A percentile compares a stretch with the other conserved stretches of the same genome.
Conservation (phyloP, 371 early-diverging fungal species). For the Mucor plumbeus region DNA sequence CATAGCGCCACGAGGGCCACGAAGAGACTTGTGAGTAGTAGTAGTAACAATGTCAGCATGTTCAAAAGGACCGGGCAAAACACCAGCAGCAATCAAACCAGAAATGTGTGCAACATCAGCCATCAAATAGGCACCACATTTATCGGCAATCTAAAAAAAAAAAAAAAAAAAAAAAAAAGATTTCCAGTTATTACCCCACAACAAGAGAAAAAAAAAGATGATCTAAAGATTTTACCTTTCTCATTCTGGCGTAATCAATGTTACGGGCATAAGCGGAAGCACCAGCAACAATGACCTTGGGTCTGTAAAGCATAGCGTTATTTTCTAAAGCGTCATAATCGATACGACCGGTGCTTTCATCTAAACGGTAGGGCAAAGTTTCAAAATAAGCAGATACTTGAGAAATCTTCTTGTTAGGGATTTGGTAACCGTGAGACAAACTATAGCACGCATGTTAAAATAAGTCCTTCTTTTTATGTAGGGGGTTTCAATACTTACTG, state of each 20-base stretch:
- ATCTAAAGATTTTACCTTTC: slow-evolving; percentile 49
- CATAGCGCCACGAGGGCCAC: slow-evolving; percentile 99
- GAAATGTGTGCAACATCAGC: slow-evolving; percentile 99
- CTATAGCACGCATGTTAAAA: slow-evolving; percentile 37
- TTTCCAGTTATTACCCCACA: neutral
- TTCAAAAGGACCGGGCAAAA: slow-evolving; percentile 91
- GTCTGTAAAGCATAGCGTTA: slow-evolving; percentile 89
- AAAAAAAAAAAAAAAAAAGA: too few species aligned
- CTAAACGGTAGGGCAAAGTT: slow-evolving; percentile 95
- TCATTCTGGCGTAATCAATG: slow-evolving; percentile 96
- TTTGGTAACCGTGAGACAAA: slow-evolving; percentile 99
- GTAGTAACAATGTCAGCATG: slow-evolving; percentile 99
- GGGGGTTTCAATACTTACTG: slow-evolving; percentile 76
- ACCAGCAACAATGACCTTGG: slow-evolving; percentile 98
- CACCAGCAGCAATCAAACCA: slow-evolving; percentile 90
- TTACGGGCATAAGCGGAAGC: slow-evolving; percentile 96
- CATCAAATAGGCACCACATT: slow-evolving; percentile 92
- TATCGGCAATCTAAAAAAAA: slow-evolving; percentile 85
- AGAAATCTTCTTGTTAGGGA: slow-evolving; percentile 97
- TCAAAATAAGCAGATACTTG: slow-evolving; percentile 97
- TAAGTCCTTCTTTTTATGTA: neutral
- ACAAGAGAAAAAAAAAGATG: slow-evolving; percentile 10
- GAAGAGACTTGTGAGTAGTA: slow-evolving; percentile 98
- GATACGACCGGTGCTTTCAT: slow-evolving; percentile 90
- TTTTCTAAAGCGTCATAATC: slow-evolving; percentile 94